Evolutionary conservation across 441 rosid species (phyloP).

Genomic region (Croton laevigatus): DNA sequence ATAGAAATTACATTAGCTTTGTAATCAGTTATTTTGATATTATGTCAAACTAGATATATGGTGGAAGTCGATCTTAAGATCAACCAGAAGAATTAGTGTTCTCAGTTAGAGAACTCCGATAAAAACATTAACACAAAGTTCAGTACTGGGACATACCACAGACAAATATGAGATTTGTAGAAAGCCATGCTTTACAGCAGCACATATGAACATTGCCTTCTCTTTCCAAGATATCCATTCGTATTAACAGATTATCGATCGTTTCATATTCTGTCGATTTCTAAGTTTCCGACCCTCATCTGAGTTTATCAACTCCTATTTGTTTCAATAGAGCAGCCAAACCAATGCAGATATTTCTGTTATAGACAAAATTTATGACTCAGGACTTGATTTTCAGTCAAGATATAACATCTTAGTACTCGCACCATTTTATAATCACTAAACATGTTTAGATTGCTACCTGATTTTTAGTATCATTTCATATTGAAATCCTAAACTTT

Average conservation of each 20-base stretch:
- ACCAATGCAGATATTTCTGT: neutral
- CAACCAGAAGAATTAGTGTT: neutral
- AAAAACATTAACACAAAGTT: neutral
- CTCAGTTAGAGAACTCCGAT: neutral
- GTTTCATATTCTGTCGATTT: neutral
- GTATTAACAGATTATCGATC: neutral
- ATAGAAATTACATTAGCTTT: neutral
- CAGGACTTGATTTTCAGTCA: neutral
- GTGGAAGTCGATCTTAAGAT: neutral
- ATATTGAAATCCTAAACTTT: neutral
- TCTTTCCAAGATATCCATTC: neutral
- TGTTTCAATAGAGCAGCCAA: neutral
- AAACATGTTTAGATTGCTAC: constrained; percentile 5
- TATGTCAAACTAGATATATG: neutral
- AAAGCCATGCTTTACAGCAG: too few relatives aligned
- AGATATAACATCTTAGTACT: neutral
- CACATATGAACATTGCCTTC: neutral
- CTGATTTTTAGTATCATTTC: neutral
- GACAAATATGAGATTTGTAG: too few relatives aligned
- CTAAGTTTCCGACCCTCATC: neutral
- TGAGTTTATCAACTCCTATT: neutral
- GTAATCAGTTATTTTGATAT: neutral
- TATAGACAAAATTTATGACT: neutral
- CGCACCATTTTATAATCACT: neutral
- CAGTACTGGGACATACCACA: neutral